Evolutionary conservation across 176 grass and related monocot genomes (phyloP).

Genomic region (Poa annua): DNA sequence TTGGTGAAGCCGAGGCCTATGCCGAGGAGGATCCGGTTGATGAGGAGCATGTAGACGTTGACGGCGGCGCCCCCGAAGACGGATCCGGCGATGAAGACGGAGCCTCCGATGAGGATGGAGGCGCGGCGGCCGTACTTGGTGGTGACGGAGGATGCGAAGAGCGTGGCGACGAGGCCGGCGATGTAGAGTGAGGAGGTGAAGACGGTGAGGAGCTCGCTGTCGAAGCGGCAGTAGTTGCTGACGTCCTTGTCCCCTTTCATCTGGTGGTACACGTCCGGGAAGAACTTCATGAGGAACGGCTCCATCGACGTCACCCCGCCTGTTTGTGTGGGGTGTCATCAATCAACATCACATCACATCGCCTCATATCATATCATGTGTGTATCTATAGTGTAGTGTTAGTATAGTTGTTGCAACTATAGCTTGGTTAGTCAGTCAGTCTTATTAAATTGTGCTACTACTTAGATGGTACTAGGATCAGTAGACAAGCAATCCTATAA

Average conservation of each 20-base stretch:
- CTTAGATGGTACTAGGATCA: not conserved
- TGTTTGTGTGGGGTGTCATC: not conserved
- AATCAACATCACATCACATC: not conserved
- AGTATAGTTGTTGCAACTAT: not conserved
- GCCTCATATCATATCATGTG: not conserved
- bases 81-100: conserved; percentile 70
- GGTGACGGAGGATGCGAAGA: conserved; percentile 78
- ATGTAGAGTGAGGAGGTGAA: conserved; percentile 97
- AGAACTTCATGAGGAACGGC: conserved; percentile 75
- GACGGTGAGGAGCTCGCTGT: conserved; percentile 86
- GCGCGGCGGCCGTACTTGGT: conserved; percentile 66
- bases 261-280: conserved; percentile 72
- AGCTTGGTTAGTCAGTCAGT: not conserved
- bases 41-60: conserved; percentile 87
- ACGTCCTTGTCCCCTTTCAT: conserved; percentile 55
- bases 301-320: conserved; percentile 88
- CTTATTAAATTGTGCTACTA: conserved; percentile 2
- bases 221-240: conserved; percentile 90
- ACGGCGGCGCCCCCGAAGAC: conserved; percentile 63
- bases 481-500: not conserved
- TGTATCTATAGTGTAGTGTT: not conserved
- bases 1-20: conserved; percentile 92
- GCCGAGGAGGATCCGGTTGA: conserved; percentile 79
- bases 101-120: conserved; percentile 82
- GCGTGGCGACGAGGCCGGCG: conserved; percentile 78